Conservation (phyloP, 495 filamentous ascomycete species). For the Rhizodiscina lignyota region DNA sequence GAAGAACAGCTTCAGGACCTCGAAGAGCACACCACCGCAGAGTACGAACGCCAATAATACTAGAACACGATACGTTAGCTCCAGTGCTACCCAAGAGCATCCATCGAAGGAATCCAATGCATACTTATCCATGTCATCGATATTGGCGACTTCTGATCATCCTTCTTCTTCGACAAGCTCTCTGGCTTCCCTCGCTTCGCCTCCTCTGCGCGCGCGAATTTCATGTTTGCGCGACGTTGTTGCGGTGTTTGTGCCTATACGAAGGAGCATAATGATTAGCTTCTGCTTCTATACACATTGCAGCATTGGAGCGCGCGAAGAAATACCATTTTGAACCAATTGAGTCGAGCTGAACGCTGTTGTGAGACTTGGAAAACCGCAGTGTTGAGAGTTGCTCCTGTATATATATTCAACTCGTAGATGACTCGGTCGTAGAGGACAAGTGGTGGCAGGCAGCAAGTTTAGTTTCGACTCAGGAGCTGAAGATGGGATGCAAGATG, state of each 20-base stretch:
- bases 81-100: not conserved
- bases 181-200: slow-evolving; percentile 71
- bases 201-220: slow-evolving; percentile 64
- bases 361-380: too few relatives aligned
- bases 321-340: too few relatives aligned
- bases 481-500: too few relatives aligned
- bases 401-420: too few relatives aligned
- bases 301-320: too few relatives aligned
- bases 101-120: not conserved
- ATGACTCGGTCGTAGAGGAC: too few relatives aligned
- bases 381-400: too few relatives aligned
- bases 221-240: slow-evolving; percentile 77
- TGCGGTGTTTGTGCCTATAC: slow-evolving; percentile 81
- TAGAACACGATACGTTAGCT: too few relatives aligned
- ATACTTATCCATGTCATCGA: slow-evolving; percentile 1
- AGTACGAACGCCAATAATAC: slow-evolving; percentile 67
- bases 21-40: slow-evolving; percentile 71
- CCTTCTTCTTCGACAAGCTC: slow-evolving; percentile 42
- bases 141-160: slow-evolving; percentile 30
- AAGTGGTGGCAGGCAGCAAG: too few relatives aligned
- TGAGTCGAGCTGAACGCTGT: too few relatives aligned
- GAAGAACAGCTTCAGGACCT: slow-evolving; percentile 66
- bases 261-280: not conserved
- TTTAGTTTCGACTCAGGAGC: too few relatives aligned
- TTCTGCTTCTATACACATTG: too few relatives aligned